Base-by-base conservation (phyloP, 2,329 filamentous ascomycete genomes). In the Lecanoromycetidae sp. region DNA sequence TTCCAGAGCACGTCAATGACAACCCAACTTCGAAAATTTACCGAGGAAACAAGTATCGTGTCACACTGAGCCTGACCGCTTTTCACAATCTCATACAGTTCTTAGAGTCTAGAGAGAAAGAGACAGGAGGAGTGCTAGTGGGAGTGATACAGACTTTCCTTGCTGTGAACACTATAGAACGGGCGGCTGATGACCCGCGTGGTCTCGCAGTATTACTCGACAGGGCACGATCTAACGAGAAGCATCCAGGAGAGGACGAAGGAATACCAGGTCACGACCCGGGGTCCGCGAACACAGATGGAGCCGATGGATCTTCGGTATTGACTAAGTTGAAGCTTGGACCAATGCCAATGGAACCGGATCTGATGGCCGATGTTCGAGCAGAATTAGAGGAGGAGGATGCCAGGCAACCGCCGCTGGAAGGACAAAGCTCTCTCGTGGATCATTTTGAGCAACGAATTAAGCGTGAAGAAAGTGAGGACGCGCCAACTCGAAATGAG, bases 371-470 rank as follows among this genome's bases (percentile, higher is more conserved):
- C 9, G 91, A 98, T 60, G 80, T 98, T 3, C 80, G 87, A 19
- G 85, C 84, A 4, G 87, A 94, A 55, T 71, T 96, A 1, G 81
- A 84, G 57, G 87, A 94, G 4, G 82, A 91, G 57, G 91, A 98
- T 61, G 70, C 73, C n/a, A 76, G 78, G 45, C 75, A 84, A 44
- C 86, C 86, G 2, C 84, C 87, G 1, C 68, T 68, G 1, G 68
- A 77, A 3, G 88, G 87, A 4, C 77, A 80, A 43, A 68, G 76
- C n/a, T 82, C 79, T 1, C 72, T 96, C 13, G 69, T 93, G 0
- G 86, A 95, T 17, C 85, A 91, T 55, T 94, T 93, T 55, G 90
- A 96, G 55, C 76, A 82, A 45, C 84, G 83, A 61, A 82, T 82
- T 53, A 98, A 98, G 68, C 78, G 83, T 22, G 91, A 95, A 64